Conservation (phyloP, 2,329 filamentous ascomycete genomes). For the Penicillium sp. region DNA sequence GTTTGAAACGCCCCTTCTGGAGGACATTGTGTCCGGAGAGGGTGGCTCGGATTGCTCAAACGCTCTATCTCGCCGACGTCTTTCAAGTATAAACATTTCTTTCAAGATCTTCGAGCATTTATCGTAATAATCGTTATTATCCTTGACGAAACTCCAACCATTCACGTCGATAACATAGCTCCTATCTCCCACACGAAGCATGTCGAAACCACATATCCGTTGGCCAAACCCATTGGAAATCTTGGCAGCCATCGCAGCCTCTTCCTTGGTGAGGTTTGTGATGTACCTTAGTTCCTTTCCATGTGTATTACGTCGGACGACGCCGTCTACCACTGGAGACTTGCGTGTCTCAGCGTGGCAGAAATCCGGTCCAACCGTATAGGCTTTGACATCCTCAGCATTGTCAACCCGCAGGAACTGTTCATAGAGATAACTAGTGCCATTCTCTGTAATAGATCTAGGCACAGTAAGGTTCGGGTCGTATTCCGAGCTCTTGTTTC, state of each 20-base stretch:
- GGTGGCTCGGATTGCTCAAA: constrained; percentile 32
- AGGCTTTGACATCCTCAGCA: constrained; percentile 96
- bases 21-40: constrained; percentile 28
- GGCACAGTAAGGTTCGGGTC: constrained; percentile 73
- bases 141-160: constrained; percentile 99
- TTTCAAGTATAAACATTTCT: constrained; percentile 83
- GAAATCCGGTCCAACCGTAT: constrained; percentile 88
- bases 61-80: constrained; percentile 38
- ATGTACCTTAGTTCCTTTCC: constrained; percentile 97
- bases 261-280: constrained; percentile 73
- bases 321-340: constrained; percentile 91
- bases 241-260: constrained; percentile 79
- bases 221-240: constrained; percentile 93
- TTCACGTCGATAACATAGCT: constrained; percentile 99
- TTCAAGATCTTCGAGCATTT: constrained; percentile 81
- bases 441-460: constrained; percentile 73
- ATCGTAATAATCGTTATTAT: constrained; percentile 98
- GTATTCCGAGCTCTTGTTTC: constrained; percentile 97
- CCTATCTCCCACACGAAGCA: constrained; percentile 79
- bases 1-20: constrained; percentile 35
- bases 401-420: constrained; percentile 97
- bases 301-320: constrained; percentile 93
- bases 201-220: constrained; percentile 90
- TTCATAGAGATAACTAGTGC: constrained; percentile 90
- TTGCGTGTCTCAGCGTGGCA: constrained; percentile 97